Evolutionary conservation across 2,329 filamentous ascomycete genomes (phyloP), one percentile per base, ranked within the genome.

Genomic region (Pochonia chlamydosporia): DNA sequence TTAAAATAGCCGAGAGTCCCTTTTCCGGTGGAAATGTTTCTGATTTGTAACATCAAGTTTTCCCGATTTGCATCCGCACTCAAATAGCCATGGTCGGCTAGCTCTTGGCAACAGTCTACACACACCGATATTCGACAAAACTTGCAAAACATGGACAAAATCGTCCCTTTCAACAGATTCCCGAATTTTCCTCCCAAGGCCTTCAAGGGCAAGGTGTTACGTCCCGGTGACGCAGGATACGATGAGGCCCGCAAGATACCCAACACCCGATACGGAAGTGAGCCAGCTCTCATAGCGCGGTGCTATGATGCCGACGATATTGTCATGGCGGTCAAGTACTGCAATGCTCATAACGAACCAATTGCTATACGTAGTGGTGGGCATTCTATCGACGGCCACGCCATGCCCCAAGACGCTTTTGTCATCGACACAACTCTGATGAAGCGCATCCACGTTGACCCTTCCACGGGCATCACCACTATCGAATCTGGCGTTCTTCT

Each of bases 301-400:
- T 45, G 43, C 8, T 21, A 18, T 8, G 33, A 36, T n/a, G 43
- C 26, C 21, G 13, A 45, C 9, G 43, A 45, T 14, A 26, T 45
- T 10, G 16, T 25, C 5, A 7, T 23, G 14, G 43, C 43, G 4
- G 43, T 45, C 23, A 9, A 39, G 13, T 45, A 36, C 25, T 45
- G 43, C 24, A 18, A 31, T 14, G 25, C 24, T 5, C 31, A 39
- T 13, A 14, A 26, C 25, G 21, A 36, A 24, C 35, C 20, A 4
- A 45, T 45, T 23, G 43, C 43, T 21, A 39, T 45, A n/a, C 43
- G 43, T 9, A 45, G 31, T 24, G 43, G 43, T 20, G 43, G 43
- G 13, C 43, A 45, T 24, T 31, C 43, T 14, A 45, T 45, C 14
- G 43, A 45, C 30, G 43, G 43, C 21, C 33, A 39, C 13, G 43